phyloP scores from a whole-genome alignment of 2,329 filamentous ascomycete species.

The Karstenula rhodostoma region DNA sequence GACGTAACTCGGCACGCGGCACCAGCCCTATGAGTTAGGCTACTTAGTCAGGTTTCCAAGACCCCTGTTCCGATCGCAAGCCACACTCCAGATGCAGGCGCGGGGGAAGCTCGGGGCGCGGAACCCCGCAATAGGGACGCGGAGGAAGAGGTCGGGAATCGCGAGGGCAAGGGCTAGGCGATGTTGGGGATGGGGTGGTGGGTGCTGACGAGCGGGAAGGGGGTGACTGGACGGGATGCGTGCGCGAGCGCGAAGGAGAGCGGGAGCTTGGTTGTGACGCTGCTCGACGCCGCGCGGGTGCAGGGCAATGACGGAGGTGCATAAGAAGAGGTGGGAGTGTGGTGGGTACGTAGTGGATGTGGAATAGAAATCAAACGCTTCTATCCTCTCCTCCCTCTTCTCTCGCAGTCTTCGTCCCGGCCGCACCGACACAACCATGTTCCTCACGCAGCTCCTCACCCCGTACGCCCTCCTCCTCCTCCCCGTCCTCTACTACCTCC shows the following conservation, averaged over 20 bases:
- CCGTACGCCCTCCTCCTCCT: constrained; percentile 59
- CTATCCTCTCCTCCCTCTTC: neutral
- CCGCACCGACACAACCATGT: constrained; percentile 35
- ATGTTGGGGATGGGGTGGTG: too few relatives aligned
- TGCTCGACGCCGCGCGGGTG: neutral
- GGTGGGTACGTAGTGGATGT: neutral
- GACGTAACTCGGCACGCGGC: neutral
- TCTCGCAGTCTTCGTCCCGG: neutral
- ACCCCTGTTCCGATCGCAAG: constrained; percentile 6
- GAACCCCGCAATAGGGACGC: neutral
- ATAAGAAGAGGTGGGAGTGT: neutral
- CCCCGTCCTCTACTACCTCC: constrained; percentile 64
- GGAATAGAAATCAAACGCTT: neutral
- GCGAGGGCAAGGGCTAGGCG: neutral
- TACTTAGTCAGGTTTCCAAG: neutral
- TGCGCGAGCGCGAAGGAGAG: neutral
- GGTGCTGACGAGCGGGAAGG: neutral
- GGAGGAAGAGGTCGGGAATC: constrained; percentile 14
- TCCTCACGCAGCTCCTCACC: constrained; percentile 50
- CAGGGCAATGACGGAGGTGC: neutral
- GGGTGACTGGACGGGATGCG: neutral
- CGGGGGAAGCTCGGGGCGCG: constrained; percentile 5
- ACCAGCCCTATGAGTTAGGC: neutral
- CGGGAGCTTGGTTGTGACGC: neutral
- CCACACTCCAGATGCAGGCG: neutral